These are phyloP conservation scores for Microbotryomycetes sp. DNA, from an alignment of 1,284 basidiomycete genomes.

Conservation along the genomic window DNA sequence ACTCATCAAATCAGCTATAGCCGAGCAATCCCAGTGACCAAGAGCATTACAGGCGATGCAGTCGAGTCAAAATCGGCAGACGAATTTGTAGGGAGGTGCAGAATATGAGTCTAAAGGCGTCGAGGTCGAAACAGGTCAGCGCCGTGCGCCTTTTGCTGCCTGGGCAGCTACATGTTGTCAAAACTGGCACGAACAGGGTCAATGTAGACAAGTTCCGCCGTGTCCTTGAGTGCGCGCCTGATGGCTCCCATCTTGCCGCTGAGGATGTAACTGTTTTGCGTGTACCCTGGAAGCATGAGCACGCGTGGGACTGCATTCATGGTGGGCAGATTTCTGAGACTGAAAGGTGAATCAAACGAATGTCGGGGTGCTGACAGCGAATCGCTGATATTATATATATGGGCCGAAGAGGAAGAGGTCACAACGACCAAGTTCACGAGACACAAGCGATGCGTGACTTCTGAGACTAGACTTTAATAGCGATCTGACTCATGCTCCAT, in stretches of 20 bases:
- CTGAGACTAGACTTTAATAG: too few relatives aligned
- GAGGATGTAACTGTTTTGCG: conserved; percentile 71
- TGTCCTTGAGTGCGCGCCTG: conserved; percentile 19
- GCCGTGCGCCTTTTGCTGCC: too few relatives aligned
- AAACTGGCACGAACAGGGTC: conserved; percentile 20
- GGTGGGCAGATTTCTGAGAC: background rate
- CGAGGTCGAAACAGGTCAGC: background rate
- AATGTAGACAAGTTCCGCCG: conserved; percentile 27
- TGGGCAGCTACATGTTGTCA: background rate
- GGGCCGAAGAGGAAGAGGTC: too few relatives aligned
- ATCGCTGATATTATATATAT: too few relatives aligned
- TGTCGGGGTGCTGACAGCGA: background rate
- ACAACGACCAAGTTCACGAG: too few relatives aligned
- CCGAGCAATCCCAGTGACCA: too few relatives aligned
- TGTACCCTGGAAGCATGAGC: conserved; percentile 52
- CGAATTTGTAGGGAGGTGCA: conserved; percentile 54
- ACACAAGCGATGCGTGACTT: too few relatives aligned
- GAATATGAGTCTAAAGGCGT: conserved; percentile 47
- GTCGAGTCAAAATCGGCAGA: conserved; percentile 52
- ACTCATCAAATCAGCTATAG: too few relatives aligned
- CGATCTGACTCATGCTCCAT: too few relatives aligned
- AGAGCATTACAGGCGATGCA: conserved; percentile 45
- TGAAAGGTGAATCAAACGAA: background rate
- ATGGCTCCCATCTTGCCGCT: conserved; percentile 22
- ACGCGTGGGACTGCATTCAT: conserved; percentile 10